phyloP scores from a whole-genome alignment of 352 stramenopile genomes.

The Globisporangium apiculatum region DNA sequence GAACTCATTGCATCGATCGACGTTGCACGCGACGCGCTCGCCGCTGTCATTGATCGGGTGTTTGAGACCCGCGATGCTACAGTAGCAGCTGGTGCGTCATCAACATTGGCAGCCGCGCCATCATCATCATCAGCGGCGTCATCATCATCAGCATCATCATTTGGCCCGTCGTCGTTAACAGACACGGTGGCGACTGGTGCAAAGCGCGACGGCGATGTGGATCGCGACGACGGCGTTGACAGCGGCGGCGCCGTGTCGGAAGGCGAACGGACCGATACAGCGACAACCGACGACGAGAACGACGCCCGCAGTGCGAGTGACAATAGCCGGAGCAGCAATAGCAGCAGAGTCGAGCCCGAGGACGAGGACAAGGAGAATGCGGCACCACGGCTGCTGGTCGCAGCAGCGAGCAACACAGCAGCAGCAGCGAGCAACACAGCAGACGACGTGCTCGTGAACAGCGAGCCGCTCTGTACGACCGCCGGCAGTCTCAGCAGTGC shows the following conservation, averaged over 20 bases:
- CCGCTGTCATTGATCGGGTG: slow-evolving; percentile 25
- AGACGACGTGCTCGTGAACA: no score
- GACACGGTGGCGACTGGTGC: background rate
- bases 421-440: background rate
- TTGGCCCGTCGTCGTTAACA: background rate
- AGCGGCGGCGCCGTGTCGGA: slow-evolving; percentile 4
- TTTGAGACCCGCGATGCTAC: slow-evolving; percentile 5
- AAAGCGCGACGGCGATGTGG: background rate
- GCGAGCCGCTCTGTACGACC: background rate
- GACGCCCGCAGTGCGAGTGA: slow-evolving; percentile 2
- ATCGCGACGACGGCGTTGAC: background rate
- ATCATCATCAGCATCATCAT: background rate
- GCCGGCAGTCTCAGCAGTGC: background rate
- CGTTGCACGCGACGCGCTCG: slow-evolving; percentile 31
- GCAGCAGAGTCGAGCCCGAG: background rate
- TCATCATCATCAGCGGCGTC: background rate
- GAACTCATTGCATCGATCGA: slow-evolving; percentile 42
- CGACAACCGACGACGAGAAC: slow-evolving; percentile 14
- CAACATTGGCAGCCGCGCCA: background rate
- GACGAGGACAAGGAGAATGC: slow-evolving; percentile 40
- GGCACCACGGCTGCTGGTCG: background rate
- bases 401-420: background rate
- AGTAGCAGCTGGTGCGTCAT: slow-evolving; percentile 11
- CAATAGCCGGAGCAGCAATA: no score
- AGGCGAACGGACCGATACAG: slow-evolving; percentile 12